phyloP scores from a whole-genome alignment of 352 stramenopile species.

The Globisporangium irregulare region DNA sequence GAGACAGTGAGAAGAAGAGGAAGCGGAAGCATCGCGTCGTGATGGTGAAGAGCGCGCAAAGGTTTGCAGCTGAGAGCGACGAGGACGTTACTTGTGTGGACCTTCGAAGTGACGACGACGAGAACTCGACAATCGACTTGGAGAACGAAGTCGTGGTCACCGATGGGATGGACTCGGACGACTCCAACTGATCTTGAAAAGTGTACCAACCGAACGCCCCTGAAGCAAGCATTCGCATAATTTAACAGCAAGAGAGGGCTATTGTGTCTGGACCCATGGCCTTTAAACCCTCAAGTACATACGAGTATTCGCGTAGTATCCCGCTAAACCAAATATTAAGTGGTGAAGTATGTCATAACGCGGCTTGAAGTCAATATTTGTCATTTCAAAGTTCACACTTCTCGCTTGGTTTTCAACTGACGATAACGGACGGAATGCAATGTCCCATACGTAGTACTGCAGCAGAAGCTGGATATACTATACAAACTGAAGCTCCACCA shows the following conservation, averaged over 20 bases:
- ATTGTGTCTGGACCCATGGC: not conserved
- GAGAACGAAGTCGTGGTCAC: conserved; percentile 16
- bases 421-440: not conserved
- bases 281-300: not conserved
- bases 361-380: not conserved
- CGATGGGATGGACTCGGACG: conserved; percentile 8
- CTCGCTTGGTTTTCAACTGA: not conserved
- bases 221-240: not conserved
- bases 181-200: not conserved
- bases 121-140: conserved; percentile 16
- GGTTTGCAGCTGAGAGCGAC: not conserved
- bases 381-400: not conserved
- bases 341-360: not conserved
- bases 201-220: not conserved
- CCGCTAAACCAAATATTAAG: not conserved
- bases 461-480: conserved; percentile 17
- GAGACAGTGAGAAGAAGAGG: not conserved
- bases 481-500: not conserved
- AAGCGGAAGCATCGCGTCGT: conserved; percentile 3
- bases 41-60: conserved; percentile 9
- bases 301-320: not conserved
- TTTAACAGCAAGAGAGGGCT: not conserved
- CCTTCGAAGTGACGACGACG: conserved; percentile 16
- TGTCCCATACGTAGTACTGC: conserved; percentile 39
- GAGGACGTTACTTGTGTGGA: not conserved